Base-by-base conservation (phyloP, 1,139 yeast species). In the Taphrina sp. region DNA sequence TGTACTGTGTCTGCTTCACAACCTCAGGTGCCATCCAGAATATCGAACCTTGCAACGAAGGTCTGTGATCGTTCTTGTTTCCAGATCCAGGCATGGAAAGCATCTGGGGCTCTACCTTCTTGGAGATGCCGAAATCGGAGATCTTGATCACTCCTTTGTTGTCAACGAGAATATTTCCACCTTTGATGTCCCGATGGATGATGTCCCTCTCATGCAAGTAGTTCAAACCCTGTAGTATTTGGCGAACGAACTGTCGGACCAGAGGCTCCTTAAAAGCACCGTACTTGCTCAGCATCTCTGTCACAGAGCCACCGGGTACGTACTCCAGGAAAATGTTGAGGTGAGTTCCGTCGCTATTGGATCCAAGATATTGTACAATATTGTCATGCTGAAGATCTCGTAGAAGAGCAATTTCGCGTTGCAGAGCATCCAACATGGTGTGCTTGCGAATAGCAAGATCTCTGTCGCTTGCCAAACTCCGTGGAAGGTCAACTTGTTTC, bases 11-110 rank as follows among this genome's bases (percentile, higher is more conserved):
- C 66, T 89, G 96, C 65, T 87, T 86, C 12, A 89, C 96, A 12
- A 90, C 96, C 67, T 90, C 97, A 0, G 97, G 97, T 0, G 96
- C 96, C 97, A 90, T 90, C 97, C 97, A 90, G 66, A 83, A 90
- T 0, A 89, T 95, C 4, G 95, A 86, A 0, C 97, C 97, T 70
- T 89, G 96, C 46, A 90, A 69, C 0, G 96, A 87, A 0, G 89
- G 92, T 46, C 96, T 76, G 63, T 86, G 82, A 23, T 76, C 74
- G 2, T 58, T 43, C 23, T 42, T 57, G 14, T n/a, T 35, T 20
- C 35, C 42, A 12, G 20, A 36, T 5, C 36, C 24, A 33, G 10
- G 73, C 62, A 58, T 65, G 44, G 67, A 60, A 29, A 69, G 61
- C 44, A 68, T 60, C 34, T 68, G 64, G 5, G 72, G 64, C 52